Conservation (phyloP, 441 rosid species). For the Eutrema salsugineum region DNA sequence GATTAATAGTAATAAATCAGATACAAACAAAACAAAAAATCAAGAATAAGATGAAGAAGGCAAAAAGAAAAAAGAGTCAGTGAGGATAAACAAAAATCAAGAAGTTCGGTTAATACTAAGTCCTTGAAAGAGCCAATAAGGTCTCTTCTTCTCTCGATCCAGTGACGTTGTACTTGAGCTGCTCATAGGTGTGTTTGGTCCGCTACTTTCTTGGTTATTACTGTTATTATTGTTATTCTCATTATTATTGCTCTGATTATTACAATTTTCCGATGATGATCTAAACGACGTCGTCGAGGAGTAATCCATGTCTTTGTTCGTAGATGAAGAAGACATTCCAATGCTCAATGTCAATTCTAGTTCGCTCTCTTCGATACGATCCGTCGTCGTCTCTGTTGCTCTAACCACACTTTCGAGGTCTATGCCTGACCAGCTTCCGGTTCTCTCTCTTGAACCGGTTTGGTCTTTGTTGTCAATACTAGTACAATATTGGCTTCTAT, state of each 20-base stretch:
- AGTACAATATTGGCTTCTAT: conserved; percentile 36
- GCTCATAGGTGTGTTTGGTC: conserved; percentile 49
- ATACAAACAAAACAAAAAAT: conserved; percentile 5
- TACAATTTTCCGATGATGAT: conserved; percentile 34
- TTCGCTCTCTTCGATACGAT: conserved; percentile 41
- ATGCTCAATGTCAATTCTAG: conserved; percentile 74
- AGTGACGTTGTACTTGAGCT: conserved; percentile 53
- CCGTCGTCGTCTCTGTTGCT: conserved; percentile 22
- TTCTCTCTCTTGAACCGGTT: conserved; percentile 41
- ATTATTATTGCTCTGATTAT: conserved; percentile 27
- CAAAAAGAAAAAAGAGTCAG: conserved; percentile 11
- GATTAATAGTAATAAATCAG: conserved; percentile 7
- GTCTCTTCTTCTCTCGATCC: conserved; percentile 60
- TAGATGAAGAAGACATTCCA: conserved; percentile 41
- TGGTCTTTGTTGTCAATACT: conserved; percentile 29
- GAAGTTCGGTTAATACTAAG: conserved; percentile 52
- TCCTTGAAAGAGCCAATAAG: conserved; percentile 75
- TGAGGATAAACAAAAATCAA: conserved; percentile 26
- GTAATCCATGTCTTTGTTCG: conserved; percentile 27
- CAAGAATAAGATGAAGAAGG: not conserved
- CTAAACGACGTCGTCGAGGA: conserved; percentile 30
- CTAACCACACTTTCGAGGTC: conserved; percentile 38
- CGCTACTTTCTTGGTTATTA: conserved; percentile 38
- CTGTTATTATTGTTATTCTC: not conserved
- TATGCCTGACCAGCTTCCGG: conserved; percentile 50